A percentile compares a stretch with the other conserved stretches of the same genome.
Evolutionary conservation across 768 basidiomycete species (phyloP).

Genomic region (Hypsizygus marmoreus): DNA sequence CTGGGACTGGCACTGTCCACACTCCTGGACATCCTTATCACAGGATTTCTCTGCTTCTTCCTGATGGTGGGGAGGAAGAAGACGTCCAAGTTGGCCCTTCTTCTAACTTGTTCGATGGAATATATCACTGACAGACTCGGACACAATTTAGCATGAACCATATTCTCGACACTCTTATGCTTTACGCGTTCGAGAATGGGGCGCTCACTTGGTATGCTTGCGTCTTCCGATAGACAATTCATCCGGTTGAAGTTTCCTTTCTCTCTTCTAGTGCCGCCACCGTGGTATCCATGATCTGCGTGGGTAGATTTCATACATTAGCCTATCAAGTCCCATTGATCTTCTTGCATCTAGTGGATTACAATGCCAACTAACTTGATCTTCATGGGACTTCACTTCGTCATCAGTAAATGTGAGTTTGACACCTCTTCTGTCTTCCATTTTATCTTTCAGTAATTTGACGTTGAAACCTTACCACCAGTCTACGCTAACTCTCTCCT

Average conservation of each 20-base stretch:
- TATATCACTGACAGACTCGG: background rate
- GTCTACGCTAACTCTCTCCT: constrained; percentile 56
- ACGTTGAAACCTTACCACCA: constrained; percentile 11
- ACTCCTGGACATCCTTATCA: constrained; percentile 51
- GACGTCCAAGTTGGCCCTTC: constrained; percentile 36
- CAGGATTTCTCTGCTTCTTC: constrained; percentile 43
- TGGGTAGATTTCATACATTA: constrained; percentile 21
- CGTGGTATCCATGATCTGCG: constrained; percentile 48
- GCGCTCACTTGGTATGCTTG: constrained; percentile 44
- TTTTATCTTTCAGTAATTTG: background rate
- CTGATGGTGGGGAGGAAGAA: constrained; percentile 41
- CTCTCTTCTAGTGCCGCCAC: constrained; percentile 38
- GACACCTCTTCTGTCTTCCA: too few species aligned
- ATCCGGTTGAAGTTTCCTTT: too few species aligned
- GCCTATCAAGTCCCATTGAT: background rate
- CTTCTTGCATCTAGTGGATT: constrained; percentile 40
- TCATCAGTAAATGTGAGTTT: constrained; percentile 51
- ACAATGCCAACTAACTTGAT: constrained; percentile 47
- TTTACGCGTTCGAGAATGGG: constrained; percentile 58
- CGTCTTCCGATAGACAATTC: background rate
- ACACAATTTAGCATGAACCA: constrained; percentile 41
- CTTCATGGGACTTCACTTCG: constrained; percentile 56
- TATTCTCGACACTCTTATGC: constrained; percentile 46
- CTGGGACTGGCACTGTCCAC: constrained; percentile 51
- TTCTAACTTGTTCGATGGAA: background rate